phyloP scores from a whole-genome alignment of 768 basidiomycete genomes.

The Pholiota microspora region DNA sequence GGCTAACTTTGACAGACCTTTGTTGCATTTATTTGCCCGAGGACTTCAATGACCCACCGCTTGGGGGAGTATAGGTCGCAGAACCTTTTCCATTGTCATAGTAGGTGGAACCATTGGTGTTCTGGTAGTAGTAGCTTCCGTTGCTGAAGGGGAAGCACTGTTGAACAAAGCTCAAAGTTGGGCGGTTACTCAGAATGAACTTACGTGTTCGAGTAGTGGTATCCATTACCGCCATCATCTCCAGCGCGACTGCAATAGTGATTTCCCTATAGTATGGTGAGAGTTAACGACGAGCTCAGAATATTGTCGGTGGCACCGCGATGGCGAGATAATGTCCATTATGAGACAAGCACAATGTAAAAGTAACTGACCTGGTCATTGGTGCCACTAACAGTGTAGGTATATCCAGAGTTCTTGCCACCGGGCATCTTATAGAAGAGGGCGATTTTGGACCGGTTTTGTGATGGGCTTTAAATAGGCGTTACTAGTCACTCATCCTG shows the following conservation, averaged over 20 bases:
- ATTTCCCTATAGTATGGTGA: slow-evolving; percentile 55
- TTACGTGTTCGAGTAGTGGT: slow-evolving; percentile 63
- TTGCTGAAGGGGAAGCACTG: slow-evolving; percentile 21
- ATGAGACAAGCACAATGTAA: not conserved
- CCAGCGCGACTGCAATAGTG: slow-evolving; percentile 57
- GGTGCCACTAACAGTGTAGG: slow-evolving; percentile 46
- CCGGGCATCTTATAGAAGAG: not conserved
- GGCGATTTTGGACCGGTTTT: too few species aligned
- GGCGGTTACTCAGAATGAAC: slow-evolving; percentile 11
- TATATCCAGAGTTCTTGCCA: slow-evolving; percentile 30
- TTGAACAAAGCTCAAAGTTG: not conserved
- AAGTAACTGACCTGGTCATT: slow-evolving; percentile 31
- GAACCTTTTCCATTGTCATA: slow-evolving; percentile 49
- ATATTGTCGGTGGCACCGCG: not conserved
- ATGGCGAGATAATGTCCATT: not conserved
- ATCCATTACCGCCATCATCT: slow-evolving; percentile 39
- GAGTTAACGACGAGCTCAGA: too few species aligned
- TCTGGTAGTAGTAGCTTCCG: slow-evolving; percentile 63
- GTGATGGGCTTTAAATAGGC: too few species aligned
- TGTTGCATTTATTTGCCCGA: slow-evolving; percentile 9
- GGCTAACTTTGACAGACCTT: not conserved
- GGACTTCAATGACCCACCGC: slow-evolving; percentile 21
- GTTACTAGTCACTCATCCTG: not conserved
- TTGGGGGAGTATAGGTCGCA: slow-evolving; percentile 50
- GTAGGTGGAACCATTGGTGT: slow-evolving; percentile 60